Percentiles rank a stretch among this genome's conserved stretches.
phyloP scores from a whole-genome alignment of 2,329 filamentous ascomycete genomes.

The Fusarium tjaetaba region DNA sequence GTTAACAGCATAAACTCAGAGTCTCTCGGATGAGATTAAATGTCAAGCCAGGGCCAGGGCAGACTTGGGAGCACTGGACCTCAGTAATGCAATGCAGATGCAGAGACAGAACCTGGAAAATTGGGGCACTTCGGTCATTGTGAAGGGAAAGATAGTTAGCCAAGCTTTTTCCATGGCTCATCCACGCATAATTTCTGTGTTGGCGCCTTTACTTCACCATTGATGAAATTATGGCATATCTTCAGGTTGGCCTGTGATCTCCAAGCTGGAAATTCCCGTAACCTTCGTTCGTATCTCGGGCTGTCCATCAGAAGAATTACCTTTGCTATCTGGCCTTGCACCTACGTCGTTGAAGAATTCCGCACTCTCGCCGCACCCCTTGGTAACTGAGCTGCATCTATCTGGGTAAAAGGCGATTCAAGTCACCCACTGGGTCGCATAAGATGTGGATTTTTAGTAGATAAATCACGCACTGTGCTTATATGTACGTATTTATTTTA shows the following conservation, averaged over 20 bases:
- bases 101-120: conserved; percentile 4
- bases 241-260: not conserved
- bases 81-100: not conserved
- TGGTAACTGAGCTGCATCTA: not conserved
- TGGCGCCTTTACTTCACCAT: conserved; percentile 1
- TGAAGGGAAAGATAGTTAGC: conserved; percentile 14
- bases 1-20: not conserved
- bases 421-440: conserved; percentile 34
- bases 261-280: not conserved
- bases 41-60: not conserved
- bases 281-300: not conserved
- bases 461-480: conserved; percentile 33
- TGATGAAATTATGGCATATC: not conserved
- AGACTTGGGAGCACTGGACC: not conserved
- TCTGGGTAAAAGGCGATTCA: conserved; percentile 24
- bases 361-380: not conserved
- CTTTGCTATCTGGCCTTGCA: not conserved
- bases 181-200: conserved; percentile 21
- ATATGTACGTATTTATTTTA: conserved; percentile 9
- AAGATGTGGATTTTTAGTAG: conserved; percentile 26
- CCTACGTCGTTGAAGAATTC: not conserved
- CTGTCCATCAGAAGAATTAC: not conserved
- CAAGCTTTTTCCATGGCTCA: conserved; percentile 10
- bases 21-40: not conserved
- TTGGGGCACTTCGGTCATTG: conserved; percentile 17